phyloP scores from a whole-genome alignment of 768 basidiomycete genomes.

The Boletus subparvulus region DNA sequence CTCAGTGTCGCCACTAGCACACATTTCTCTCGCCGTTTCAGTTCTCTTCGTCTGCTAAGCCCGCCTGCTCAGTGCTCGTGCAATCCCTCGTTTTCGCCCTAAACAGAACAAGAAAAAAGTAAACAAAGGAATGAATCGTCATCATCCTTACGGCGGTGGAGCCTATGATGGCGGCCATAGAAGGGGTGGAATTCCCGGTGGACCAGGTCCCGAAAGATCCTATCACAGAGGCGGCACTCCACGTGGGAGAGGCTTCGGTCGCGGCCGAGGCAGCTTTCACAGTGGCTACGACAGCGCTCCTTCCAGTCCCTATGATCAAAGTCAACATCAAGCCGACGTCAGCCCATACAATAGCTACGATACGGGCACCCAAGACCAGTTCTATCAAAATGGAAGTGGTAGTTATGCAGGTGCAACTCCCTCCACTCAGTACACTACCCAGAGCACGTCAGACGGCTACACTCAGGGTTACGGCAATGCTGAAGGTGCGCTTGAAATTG shows the following conservation, averaged over 20 bases:
- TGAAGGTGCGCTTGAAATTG: slow-evolving; percentile 86
- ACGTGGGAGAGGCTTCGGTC: slow-evolving; percentile 48
- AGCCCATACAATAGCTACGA: slow-evolving; percentile 73
- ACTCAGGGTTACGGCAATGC: slow-evolving; percentile 62
- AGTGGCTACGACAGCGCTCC: slow-evolving; percentile 54
- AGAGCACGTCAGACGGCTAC: slow-evolving; percentile 46
- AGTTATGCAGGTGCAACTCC: slow-evolving; percentile 51
- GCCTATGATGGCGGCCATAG: slow-evolving; percentile 59
- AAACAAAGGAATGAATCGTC: slow-evolving; percentile 68
- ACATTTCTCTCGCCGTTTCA: slow-evolving; percentile 18
- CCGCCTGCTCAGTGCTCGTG: slow-evolving; percentile 25
- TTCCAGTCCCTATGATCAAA: slow-evolving; percentile 65
- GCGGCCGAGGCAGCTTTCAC: slow-evolving; percentile 57
- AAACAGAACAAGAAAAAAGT: slow-evolving; percentile 27
- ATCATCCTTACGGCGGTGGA: slow-evolving; percentile 76
- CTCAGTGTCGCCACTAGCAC: slow-evolving; percentile 19
- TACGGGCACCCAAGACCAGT: slow-evolving; percentile 51
- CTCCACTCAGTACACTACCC: slow-evolving; percentile 51
- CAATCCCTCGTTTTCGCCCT: slow-evolving; percentile 24
- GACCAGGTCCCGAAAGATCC: slow-evolving; percentile 73
- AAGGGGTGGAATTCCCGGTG: slow-evolving; percentile 65
- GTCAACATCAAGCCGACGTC: slow-evolving; percentile 57
- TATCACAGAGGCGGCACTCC: slow-evolving; percentile 60
- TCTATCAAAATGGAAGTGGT: slow-evolving; percentile 71
- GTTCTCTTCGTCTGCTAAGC: slow-evolving; percentile 26